Evolutionary conservation across 2,329 filamentous ascomycete genomes (phyloP).

Genomic region (Trichoderma koningiopsis): DNA sequence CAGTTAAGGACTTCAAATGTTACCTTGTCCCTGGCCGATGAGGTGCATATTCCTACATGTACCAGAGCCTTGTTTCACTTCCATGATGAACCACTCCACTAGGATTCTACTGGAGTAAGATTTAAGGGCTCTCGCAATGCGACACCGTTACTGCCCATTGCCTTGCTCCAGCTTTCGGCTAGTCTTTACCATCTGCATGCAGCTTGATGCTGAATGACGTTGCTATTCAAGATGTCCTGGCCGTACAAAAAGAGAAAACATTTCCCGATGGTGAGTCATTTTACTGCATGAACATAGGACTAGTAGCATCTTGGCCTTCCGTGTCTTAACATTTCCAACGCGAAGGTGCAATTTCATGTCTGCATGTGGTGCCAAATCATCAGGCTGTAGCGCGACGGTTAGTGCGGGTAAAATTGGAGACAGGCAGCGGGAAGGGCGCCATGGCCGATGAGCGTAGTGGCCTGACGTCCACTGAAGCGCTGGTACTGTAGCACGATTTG

Average conservation of each 20-base stretch:
- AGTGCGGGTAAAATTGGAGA: conserved; percentile 19
- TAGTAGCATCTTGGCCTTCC: neutral
- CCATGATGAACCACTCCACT: neutral
- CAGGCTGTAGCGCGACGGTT: conserved; percentile 9
- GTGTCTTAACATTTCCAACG: neutral
- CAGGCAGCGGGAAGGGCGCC: conserved; percentile 1
- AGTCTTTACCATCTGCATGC: neutral
- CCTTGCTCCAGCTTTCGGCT: neutral
- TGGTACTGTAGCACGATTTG: neutral
- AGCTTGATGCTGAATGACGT: neutral
- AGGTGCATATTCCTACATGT: neutral
- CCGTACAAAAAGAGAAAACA: neutral
- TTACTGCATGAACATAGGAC: neutral
- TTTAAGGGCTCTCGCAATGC: neutral
- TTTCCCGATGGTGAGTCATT: neutral
- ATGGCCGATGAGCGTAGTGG: neutral
- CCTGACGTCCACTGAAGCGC: neutral
- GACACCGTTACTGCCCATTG: neutral
- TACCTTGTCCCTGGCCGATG: neutral
- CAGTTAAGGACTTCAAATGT: neutral
- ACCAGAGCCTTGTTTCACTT: neutral
- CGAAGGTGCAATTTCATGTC: neutral
- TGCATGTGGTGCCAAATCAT: neutral
- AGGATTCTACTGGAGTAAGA: neutral
- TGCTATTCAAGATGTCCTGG: neutral